phyloP scores from a whole-genome alignment of 495 filamentous ascomycete species.

The Neurospora sp. region DNA sequence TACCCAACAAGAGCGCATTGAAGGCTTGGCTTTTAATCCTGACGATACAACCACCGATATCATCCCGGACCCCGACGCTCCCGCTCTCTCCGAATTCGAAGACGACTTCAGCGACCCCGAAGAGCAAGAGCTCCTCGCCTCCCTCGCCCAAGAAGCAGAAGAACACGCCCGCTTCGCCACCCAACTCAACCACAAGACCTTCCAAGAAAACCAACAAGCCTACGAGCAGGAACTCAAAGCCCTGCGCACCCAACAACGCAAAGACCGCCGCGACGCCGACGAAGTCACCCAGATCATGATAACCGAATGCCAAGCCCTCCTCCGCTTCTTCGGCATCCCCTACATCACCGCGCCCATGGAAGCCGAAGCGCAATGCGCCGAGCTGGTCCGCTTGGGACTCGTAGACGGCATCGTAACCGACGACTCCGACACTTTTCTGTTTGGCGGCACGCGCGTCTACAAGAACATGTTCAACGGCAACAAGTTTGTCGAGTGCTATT shows the following conservation, averaged over 20 bases:
- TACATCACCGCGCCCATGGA: conserved; percentile 98
- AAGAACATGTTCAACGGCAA: conserved; percentile 99
- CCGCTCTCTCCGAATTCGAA: conserved; percentile 22
- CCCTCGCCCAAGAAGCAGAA: conserved; percentile 79
- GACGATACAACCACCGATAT: conserved; percentile 16
- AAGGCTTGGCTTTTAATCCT: conserved; percentile 2
- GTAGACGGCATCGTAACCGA: conserved; percentile 99
- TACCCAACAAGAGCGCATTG: not conserved
- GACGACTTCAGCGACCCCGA: conserved; percentile 70
- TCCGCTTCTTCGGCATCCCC: conserved; percentile 82
- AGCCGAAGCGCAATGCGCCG: conserved; percentile 94
- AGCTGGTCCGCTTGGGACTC: conserved; percentile 72
- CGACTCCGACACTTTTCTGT: conserved; percentile 93
- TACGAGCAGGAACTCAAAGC: conserved; percentile 83
- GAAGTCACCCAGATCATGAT: conserved; percentile 94
- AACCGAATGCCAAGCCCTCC: conserved; percentile 83
- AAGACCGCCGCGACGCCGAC: conserved; percentile 89
- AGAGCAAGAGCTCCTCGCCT: conserved; percentile 76
- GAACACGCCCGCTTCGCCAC: conserved; percentile 89
- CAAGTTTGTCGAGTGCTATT: conserved; percentile 95
- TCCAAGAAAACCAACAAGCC: conserved; percentile 53
- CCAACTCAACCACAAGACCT: conserved; percentile 57
- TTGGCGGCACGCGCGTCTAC: conserved; percentile 91
- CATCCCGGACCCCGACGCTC: conserved; percentile 21
- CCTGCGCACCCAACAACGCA: conserved; percentile 85